phyloP scores from a whole-genome alignment of 1,139 yeast genomes.

The Saccharomyces hybrid region DNA sequence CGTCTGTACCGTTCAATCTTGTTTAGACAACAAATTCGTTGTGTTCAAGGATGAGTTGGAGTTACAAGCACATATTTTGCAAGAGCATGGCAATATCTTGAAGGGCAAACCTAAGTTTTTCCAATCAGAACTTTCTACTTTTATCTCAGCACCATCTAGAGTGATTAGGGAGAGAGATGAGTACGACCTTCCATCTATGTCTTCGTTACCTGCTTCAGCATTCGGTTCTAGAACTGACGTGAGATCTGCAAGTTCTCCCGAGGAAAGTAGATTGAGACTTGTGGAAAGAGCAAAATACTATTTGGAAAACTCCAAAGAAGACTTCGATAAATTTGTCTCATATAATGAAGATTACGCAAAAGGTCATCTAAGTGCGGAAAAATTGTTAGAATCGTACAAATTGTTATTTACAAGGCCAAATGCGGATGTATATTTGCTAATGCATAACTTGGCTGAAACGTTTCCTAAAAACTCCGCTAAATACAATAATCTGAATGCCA shows the following conservation, averaged over 20 bases:
- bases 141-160: slow-evolving; percentile 32
- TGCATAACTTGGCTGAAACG: slow-evolving; percentile 52
- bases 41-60: slow-evolving; percentile 86
- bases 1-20: slow-evolving; percentile 68
- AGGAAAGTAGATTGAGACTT: slow-evolving; percentile 53
- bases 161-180: slow-evolving; percentile 20
- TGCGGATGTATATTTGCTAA: slow-evolving; percentile 46
- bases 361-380: slow-evolving; percentile 42
- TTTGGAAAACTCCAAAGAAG: slow-evolving; percentile 45
- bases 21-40: slow-evolving; percentile 84
- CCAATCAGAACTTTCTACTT: slow-evolving; percentile 66
- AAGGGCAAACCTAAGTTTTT: slow-evolving; percentile 45
- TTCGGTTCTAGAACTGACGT: slow-evolving; percentile 4
- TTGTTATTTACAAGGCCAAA: slow-evolving; percentile 41
- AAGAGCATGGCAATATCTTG: slow-evolving; percentile 61
- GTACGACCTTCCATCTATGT: slow-evolving; percentile 12
- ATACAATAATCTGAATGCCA: slow-evolving; percentile 30
- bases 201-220: slow-evolving; percentile 8
- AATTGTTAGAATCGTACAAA: slow-evolving; percentile 45
- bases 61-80: slow-evolving; percentile 78
- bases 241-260: slow-evolving; percentile 27
- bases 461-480: slow-evolving; percentile 38
- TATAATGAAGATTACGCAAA: slow-evolving; percentile 45
- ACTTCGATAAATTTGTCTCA: slow-evolving; percentile 43
- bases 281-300: slow-evolving; percentile 84